Evolutionary conservation across 2,329 filamentous ascomycete genomes (phyloP).

Genomic region (Nigrospora osmanthi): DNA sequence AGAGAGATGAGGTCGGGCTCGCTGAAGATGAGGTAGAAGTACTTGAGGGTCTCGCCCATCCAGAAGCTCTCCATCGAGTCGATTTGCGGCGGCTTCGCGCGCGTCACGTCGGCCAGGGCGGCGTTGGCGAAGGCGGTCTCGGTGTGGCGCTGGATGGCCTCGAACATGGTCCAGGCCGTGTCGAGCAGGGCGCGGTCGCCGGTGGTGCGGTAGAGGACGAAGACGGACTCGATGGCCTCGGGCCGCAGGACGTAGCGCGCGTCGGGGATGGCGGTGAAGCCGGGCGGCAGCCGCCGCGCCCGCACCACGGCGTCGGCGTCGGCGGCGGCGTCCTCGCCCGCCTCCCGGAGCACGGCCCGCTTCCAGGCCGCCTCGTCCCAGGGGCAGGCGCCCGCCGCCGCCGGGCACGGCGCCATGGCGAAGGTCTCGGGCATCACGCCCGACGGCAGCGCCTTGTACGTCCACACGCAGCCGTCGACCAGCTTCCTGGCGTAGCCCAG

Average conservation of each 20-base stretch:
- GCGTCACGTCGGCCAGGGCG: slow-evolving; percentile 57
- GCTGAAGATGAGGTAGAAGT: slow-evolving; percentile 7
- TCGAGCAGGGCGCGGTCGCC: slow-evolving; percentile 58
- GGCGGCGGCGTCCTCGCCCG: slow-evolving; percentile 4
- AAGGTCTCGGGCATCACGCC: slow-evolving; percentile 47
- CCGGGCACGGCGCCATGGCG: slow-evolving; percentile 22
- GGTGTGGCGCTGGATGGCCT: slow-evolving; percentile 52
- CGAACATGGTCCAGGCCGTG: slow-evolving; percentile 69
- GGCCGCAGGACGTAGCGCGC: slow-evolving; percentile 59
- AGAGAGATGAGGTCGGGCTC: slow-evolving; percentile 3
- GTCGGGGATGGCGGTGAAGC: slow-evolving; percentile 47
- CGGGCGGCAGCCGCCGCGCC: slow-evolving; percentile 33
- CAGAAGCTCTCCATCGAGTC: slow-evolving; percentile 11
- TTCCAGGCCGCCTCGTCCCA: slow-evolving; percentile 21
- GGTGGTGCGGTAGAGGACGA: slow-evolving; percentile 68
- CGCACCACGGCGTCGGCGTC: slow-evolving; percentile 10
- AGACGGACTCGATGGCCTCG: slow-evolving; percentile 75
- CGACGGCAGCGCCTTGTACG: slow-evolving; percentile 36
- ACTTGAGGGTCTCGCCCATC: slow-evolving; percentile 8
- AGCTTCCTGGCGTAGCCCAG: slow-evolving; percentile 35
- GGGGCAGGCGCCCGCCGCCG: slow-evolving; percentile 12
- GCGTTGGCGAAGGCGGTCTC: slow-evolving; percentile 55
- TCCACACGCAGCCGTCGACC: slow-evolving; percentile 41
- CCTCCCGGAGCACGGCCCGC: slow-evolving; percentile 8
- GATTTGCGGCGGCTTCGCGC: slow-evolving; percentile 13